Evolutionary conservation across 495 filamentous ascomycete species (phyloP).

Genomic region (Friedmanniomyces simplex): DNA sequence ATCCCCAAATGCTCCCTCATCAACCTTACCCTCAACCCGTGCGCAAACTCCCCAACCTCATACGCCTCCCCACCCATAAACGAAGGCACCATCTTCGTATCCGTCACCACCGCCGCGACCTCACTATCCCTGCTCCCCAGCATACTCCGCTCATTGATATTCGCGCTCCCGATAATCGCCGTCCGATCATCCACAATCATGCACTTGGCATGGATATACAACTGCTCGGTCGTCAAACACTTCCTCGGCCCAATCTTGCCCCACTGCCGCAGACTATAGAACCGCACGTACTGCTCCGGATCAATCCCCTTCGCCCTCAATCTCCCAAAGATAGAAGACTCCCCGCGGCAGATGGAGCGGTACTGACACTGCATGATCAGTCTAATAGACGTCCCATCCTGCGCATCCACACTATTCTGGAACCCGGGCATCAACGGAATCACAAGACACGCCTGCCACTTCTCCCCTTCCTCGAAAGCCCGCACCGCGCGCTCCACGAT

Average conservation of each 20-base stretch:
- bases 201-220: constrained; percentile 97
- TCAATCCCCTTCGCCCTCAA: constrained; percentile 75
- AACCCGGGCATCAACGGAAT: constrained; percentile 97
- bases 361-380: constrained; percentile 98
- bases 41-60: constrained; percentile 81
- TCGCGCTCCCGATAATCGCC: constrained; percentile 92
- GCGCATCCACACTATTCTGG: constrained; percentile 88
- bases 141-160: constrained; percentile 99
- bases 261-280: constrained; percentile 88
- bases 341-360: constrained; percentile 89
- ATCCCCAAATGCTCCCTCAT: constrained; percentile 97
- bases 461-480: constrained; percentile 72
- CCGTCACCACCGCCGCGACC: constrained; percentile 79
- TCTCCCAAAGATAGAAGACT: constrained; percentile 84
- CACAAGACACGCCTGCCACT: constrained; percentile 87
- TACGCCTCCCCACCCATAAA: constrained; percentile 85
- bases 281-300: constrained; percentile 92
- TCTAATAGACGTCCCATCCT: constrained; percentile 86
- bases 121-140: constrained; percentile 84
- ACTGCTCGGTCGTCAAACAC: constrained; percentile 81
- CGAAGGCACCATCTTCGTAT: constrained; percentile 88
- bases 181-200: constrained; percentile 94
- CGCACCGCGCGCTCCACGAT: constrained; percentile 83
- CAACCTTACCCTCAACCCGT: constrained; percentile 82
- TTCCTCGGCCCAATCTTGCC: constrained; percentile 79